Conservation (phyloP, 1,139 yeast genomes). For the Dujonia santamariae region DNA sequence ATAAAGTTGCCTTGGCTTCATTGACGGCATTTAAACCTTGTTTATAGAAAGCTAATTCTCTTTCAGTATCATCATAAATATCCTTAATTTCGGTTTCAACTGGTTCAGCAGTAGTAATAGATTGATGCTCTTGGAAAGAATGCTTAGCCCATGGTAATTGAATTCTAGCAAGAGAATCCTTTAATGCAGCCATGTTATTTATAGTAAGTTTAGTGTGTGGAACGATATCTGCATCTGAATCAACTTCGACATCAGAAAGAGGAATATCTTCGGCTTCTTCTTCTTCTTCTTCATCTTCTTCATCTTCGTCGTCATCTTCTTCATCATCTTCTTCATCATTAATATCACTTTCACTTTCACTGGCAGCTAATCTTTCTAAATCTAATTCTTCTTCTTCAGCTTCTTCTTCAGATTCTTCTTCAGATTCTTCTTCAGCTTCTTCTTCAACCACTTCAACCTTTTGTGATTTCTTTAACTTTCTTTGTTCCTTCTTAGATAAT, state of each 20-base stretch:
- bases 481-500: conserved; percentile 62
- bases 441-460: conserved; percentile 18
- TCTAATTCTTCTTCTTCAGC: conserved; percentile 39
- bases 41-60: conserved; percentile 68
- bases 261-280: conserved; percentile 63
- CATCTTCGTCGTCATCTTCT: conserved; percentile 41
- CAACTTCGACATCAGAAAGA: conserved; percentile 75
- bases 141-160: conserved; percentile 68
- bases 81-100: conserved; percentile 74
- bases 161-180: conserved; percentile 64
- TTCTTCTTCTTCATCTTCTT: conserved; percentile 42
- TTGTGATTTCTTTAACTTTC: conserved; percentile 55
- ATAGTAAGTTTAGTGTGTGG: conserved; percentile 87
- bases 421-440: conserved; percentile 25
- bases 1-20: conserved; percentile 64
- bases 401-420: conserved; percentile 21
- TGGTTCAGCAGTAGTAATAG: conserved; percentile 57
- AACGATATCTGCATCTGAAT: conserved; percentile 82
- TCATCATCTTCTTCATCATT: conserved; percentile 44
- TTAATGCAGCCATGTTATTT: conserved; percentile 68
- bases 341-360: conserved; percentile 39
- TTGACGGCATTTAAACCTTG: conserved; percentile 87
- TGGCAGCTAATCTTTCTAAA: conserved; percentile 56
- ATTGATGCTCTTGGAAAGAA: conserved; percentile 81
- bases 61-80: conserved; percentile 91